Base-by-base conservation (phyloP, 192 early-diverging fungal genomes). In the Dissophora ornata region DNA sequence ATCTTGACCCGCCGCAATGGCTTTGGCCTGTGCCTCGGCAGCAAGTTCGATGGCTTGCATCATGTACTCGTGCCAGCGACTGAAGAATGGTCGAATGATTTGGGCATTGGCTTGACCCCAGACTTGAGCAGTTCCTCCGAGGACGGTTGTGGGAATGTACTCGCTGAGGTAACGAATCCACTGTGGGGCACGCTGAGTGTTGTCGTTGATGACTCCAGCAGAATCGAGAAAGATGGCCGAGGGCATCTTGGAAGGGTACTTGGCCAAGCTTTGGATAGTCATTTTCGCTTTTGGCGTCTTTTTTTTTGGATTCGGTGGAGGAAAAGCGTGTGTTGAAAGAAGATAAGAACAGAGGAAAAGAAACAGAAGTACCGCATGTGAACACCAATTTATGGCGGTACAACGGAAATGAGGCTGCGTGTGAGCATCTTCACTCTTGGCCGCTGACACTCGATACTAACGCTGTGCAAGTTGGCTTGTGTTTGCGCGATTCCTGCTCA, bases 191-290 rank as follows among this genome's bases (percentile, higher is more conserved):
- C 73, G 63, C 19, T 36, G 46, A 10, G 45, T 25, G 25, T 77
- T 77, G 50, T 77, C 73, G 22, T 77, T 77, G 56, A 77, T 77
- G 0, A 67, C 73, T 19, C 73, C 73, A 3, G 64, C 73, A 40
- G 62, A 65, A 24, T 77, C 73, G 12, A 77, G 59, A 50, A 77
- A 77, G 36, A 67, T 62, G 13, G 59, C 58, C 5, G 45, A 28
- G 4, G 73, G 73, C 58, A 77, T 62, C 57, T 77, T 77, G 52
- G 73, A 48, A 4, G 73, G 71, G 29, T 54, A 65, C 24, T 44
- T 45, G 21, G 29, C 22, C n/a, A 42, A 28, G 13, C 3, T 44
- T 44, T 44, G 62, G 26, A 59, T 32, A 0, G 56, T 53, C 70
- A 65, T 74, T 18, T n/a, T n/a, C n/a, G n/a, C 2, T 22, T 71